phyloP scores from a whole-genome alignment of 2,329 filamentous ascomycete genomes.

The Aspergillus brunneoviolaceus region DNA sequence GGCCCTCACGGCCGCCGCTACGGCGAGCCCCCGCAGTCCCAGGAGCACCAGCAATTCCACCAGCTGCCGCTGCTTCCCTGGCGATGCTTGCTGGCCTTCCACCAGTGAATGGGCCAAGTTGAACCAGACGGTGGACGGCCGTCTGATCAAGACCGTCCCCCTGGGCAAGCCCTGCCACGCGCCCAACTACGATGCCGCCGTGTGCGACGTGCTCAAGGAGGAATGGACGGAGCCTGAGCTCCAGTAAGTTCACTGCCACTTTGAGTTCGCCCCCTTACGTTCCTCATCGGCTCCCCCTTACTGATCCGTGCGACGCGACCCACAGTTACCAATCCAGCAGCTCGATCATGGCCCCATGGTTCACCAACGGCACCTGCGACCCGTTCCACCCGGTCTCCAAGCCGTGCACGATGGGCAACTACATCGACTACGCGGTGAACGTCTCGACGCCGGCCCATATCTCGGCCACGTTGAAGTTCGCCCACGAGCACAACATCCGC shows the following conservation, averaged over 20 bases:
- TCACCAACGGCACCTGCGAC: slow-evolving; percentile 14
- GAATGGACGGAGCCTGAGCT: slow-evolving; percentile 48
- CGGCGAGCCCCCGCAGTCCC: not conserved
- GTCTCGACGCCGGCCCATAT: slow-evolving; percentile 29
- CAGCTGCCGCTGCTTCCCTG: slow-evolving; percentile 5
- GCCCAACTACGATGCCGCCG: slow-evolving; percentile 45
- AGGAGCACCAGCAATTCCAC: not conserved
- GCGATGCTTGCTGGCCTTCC: slow-evolving; percentile 4
- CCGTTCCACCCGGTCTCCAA: slow-evolving; percentile 23
- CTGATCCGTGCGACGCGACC: too few relatives aligned
- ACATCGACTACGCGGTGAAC: slow-evolving; percentile 38
- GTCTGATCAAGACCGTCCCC: slow-evolving; percentile 54
- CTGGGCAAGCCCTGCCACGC: slow-evolving; percentile 56
- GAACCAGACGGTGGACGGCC: slow-evolving; percentile 53
- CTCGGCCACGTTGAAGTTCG: slow-evolving; percentile 25
- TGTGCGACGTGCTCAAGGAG: slow-evolving; percentile 44
- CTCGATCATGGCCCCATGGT: slow-evolving; percentile 17
- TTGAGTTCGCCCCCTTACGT: too few relatives aligned
- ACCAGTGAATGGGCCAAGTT: slow-evolving; percentile 32
- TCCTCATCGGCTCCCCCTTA: not conserved
- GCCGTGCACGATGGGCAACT: slow-evolving; percentile 32
- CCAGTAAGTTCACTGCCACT: slow-evolving; percentile 40
- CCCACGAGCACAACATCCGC: slow-evolving; percentile 38
- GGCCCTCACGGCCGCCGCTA: slow-evolving; percentile 3
- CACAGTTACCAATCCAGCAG: slow-evolving; percentile 3